These are phyloP conservation scores for Verbena officinalis DNA, from an alignment of 257 asterid species.

Conservation along the genomic window DNA sequence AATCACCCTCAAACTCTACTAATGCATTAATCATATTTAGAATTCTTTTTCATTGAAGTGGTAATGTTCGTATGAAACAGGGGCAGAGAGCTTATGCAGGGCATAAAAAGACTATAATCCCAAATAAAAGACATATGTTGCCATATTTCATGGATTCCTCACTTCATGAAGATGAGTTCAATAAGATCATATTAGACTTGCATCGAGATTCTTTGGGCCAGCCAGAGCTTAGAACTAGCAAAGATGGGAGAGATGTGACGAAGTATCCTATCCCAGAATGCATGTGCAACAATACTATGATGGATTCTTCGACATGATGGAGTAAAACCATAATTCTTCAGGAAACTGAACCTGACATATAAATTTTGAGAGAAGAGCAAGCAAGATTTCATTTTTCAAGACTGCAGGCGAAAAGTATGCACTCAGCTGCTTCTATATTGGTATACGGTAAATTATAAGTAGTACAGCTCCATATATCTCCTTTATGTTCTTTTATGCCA, in stretches of 20 bases:
- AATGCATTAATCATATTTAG: no score
- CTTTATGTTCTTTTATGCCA: background rate
- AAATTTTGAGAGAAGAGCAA: background rate
- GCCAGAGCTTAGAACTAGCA: slow-evolving; percentile 79
- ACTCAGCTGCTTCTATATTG: background rate
- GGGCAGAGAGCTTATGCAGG: slow-evolving; percentile 93
- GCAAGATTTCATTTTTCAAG: background rate
- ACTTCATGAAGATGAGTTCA: slow-evolving; percentile 65
- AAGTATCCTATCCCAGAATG: slow-evolving; percentile 92
- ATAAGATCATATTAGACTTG: slow-evolving; percentile 54
- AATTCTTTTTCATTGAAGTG: no score
- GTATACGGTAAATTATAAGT: slow-evolving; percentile 11
- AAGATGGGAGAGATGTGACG: slow-evolving; percentile 76
- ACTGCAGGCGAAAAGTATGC: no score
- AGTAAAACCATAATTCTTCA: slow-evolving; percentile 13
- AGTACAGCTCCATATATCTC: slow-evolving; percentile 8
- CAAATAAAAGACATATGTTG: slow-evolving; percentile 94
- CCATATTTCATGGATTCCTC: slow-evolving; percentile 68
- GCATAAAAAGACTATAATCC: slow-evolving; percentile 85
- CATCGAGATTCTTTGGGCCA: slow-evolving; percentile 84
- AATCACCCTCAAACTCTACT: no score
- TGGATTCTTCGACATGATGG: slow-evolving; percentile 31
- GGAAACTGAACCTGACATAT: background rate
- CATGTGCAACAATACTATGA: slow-evolving; percentile 66
- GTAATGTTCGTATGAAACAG: slow-evolving; percentile 38